Evolutionary conservation across 371 early-diverging fungal genomes (phyloP).

Genomic region (Lichtheimia hyalospora): DNA sequence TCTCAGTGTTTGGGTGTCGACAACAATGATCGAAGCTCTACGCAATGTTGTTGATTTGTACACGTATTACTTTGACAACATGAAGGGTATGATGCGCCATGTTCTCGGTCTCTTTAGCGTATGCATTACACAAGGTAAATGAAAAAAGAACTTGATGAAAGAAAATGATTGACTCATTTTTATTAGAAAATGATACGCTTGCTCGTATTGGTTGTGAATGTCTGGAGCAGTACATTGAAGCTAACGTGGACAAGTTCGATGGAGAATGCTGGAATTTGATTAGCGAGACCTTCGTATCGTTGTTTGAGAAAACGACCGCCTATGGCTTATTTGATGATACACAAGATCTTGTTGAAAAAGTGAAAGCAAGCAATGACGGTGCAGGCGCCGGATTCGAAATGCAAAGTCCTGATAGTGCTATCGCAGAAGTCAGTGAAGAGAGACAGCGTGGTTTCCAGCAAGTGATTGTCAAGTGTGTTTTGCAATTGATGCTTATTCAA

Average conservation of each 20-base stretch:
- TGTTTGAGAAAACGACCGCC: slow-evolving; percentile 85
- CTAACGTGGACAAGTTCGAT: slow-evolving; percentile 73
- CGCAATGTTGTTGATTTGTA: slow-evolving; percentile 87
- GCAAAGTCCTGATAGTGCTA: neutral
- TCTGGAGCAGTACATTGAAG: slow-evolving; percentile 83
- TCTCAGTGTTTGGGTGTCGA: slow-evolving; percentile 57
- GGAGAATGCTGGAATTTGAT: slow-evolving; percentile 70
- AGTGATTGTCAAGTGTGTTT: slow-evolving; percentile 76
- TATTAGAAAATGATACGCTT: slow-evolving; percentile 81
- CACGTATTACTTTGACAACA: slow-evolving; percentile 70
- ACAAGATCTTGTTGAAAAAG: slow-evolving; percentile 40
- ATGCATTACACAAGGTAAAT: slow-evolving; percentile 79
- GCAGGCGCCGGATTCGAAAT: neutral
- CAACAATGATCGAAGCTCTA: slow-evolving; percentile 81
- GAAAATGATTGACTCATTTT: no score
- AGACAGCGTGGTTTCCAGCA: slow-evolving; percentile 72
- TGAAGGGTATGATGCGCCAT: slow-evolving; percentile 68
- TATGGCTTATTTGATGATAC: slow-evolving; percentile 72
- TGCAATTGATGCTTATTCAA: slow-evolving; percentile 78
- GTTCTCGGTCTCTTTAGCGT: slow-evolving; percentile 77
- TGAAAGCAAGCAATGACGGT: slow-evolving; percentile 13
- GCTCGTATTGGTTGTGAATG: slow-evolving; percentile 92
- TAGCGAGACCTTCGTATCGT: slow-evolving; percentile 60
- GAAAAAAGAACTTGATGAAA: no score
- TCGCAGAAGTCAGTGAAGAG: slow-evolving; percentile 32